phyloP scores from a whole-genome alignment of 129 eudicot genomes.

The Sambucus nigra region DNA sequence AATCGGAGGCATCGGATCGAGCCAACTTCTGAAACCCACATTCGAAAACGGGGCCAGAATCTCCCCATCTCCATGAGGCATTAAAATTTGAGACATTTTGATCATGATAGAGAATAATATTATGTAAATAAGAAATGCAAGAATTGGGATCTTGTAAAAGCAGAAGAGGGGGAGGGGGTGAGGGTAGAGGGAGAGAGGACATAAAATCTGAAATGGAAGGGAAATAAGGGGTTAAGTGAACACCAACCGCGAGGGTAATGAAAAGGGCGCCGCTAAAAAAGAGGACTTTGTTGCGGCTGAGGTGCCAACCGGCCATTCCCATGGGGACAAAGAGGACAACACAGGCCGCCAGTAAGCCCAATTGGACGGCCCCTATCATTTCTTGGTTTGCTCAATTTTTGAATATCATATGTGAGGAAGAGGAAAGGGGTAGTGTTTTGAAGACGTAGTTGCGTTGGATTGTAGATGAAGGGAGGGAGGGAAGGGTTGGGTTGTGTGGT shows the following conservation, averaged over 20 bases:
- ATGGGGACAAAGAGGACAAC: conserved; percentile 81
- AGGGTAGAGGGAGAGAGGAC: conserved; percentile 4
- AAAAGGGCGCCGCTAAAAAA: conserved; percentile 89
- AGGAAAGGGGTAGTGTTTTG: conserved; percentile 2
- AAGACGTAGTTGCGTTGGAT: conserved; percentile 23
- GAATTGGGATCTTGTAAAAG: conserved; percentile 28
- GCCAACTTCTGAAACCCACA: conserved; percentile 68
- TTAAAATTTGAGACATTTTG: conserved; percentile 7
- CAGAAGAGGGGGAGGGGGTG: neutral
- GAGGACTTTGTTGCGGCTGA: conserved; percentile 88
- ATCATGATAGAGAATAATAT: conserved; percentile 6
- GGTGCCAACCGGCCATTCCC: conserved; percentile 98
- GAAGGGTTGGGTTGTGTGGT: too few relatives aligned
- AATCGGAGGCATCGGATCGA: conserved; percentile 58
- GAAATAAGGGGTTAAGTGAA: conserved; percentile 80
- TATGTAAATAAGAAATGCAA: conserved; percentile 49
- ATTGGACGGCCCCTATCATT: conserved; percentile 87
- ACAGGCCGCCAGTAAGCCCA: conserved; percentile 85
- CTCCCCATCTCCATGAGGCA: conserved; percentile 55
- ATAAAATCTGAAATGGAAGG: conserved; percentile 31
- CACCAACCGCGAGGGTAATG: conserved; percentile 83
- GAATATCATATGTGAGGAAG: neutral
- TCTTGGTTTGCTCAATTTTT: conserved; percentile 1
- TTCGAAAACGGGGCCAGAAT: conserved; percentile 19
- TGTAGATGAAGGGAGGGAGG: conserved; percentile 41